Conservation (phyloP, 2,329 filamentous ascomycete genomes). For the Penicillium carneum region DNA sequence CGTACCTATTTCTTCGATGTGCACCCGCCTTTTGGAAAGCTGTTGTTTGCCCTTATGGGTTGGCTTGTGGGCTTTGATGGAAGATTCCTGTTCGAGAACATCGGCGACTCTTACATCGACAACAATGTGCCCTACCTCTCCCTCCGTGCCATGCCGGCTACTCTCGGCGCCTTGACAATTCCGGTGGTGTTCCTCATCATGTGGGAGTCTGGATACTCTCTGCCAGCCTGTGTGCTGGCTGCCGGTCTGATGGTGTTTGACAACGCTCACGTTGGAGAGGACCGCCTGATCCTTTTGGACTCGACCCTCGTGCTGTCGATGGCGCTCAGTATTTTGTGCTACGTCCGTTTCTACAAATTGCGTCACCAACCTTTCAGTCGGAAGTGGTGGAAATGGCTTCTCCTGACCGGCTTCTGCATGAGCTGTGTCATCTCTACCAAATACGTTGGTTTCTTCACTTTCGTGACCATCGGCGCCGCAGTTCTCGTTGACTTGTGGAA, state of each 20-base stretch:
- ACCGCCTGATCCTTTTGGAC: slow-evolving; percentile 90
- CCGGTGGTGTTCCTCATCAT: slow-evolving; percentile 96
- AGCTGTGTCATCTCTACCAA: slow-evolving; percentile 99
- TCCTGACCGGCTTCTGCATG: slow-evolving; percentile 90
- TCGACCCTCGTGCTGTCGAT: slow-evolving; percentile 94
- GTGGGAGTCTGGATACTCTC: slow-evolving; percentile 98
- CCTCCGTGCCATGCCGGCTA: slow-evolving; percentile 89
- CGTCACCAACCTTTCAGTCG: slow-evolving; percentile 86
- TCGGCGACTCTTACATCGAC: slow-evolving; percentile 94
- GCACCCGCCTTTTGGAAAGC: slow-evolving; percentile 96
- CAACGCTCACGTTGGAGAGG: slow-evolving; percentile 97
- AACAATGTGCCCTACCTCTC: slow-evolving; percentile 98
- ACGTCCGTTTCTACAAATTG: slow-evolving; percentile 97
- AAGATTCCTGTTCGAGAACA: slow-evolving; percentile 97
- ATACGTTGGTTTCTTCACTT: slow-evolving; percentile 95
- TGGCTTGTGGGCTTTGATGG: slow-evolving; percentile 98
- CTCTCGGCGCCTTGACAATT: slow-evolving; percentile 89
- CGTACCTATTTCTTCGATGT: slow-evolving; percentile 99
- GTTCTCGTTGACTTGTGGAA: slow-evolving; percentile 96
- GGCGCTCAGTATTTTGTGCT: slow-evolving; percentile 90
- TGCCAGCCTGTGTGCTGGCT: slow-evolving; percentile 88
- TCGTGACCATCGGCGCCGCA: slow-evolving; percentile 93
- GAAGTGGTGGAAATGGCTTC: slow-evolving; percentile 99
- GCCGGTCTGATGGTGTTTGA: slow-evolving; percentile 89
- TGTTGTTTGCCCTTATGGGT: slow-evolving; percentile 93